Evolutionary conservation across 148 eudicot genomes (phyloP).

Genomic region (Beta vulgaris): DNA sequence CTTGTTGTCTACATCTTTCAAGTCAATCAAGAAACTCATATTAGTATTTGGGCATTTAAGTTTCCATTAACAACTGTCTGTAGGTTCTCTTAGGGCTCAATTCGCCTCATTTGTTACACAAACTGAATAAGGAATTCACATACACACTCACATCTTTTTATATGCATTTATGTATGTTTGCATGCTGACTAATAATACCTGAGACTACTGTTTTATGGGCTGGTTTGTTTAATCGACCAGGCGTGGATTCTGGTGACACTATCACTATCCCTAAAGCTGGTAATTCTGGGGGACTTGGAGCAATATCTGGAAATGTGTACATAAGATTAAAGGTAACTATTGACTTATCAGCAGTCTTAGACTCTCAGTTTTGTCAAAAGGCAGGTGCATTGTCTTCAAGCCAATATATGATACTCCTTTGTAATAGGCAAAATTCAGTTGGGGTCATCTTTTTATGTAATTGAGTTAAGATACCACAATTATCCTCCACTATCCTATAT

Average conservation of each 20-base stretch:
- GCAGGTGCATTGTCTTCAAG: constrained; percentile 7
- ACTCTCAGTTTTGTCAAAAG: neutral
- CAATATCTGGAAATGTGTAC: constrained; percentile 63
- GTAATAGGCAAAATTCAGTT: neutral
- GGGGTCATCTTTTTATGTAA: neutral
- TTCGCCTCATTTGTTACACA: neutral
- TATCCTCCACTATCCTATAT: neutral
- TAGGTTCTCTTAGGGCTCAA: too few relatives aligned
- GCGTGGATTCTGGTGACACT: constrained; percentile 85
- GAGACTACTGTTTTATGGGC: constrained; percentile 2
- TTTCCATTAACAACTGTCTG: too few relatives aligned
- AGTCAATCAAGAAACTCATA: too few relatives aligned
- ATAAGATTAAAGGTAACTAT: constrained; percentile 65
- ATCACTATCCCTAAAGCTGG: constrained; percentile 88
- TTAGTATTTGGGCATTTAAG: neutral
- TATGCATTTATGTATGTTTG: too few relatives aligned
- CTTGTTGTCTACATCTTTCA: too few relatives aligned
- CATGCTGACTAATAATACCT: neutral
- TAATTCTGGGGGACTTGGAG: constrained; percentile 68
- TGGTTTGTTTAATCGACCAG: constrained; percentile 35
- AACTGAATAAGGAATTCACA: neutral
- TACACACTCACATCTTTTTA: too few relatives aligned
- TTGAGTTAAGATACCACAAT: neutral
- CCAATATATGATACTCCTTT: neutral
- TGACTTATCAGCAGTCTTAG: neutral